Evolutionary conservation across 306 rosid species (phyloP), one percentile per base, ranked within the genome.

Genomic region (cucumber (Cucumis sativus)): DNA sequence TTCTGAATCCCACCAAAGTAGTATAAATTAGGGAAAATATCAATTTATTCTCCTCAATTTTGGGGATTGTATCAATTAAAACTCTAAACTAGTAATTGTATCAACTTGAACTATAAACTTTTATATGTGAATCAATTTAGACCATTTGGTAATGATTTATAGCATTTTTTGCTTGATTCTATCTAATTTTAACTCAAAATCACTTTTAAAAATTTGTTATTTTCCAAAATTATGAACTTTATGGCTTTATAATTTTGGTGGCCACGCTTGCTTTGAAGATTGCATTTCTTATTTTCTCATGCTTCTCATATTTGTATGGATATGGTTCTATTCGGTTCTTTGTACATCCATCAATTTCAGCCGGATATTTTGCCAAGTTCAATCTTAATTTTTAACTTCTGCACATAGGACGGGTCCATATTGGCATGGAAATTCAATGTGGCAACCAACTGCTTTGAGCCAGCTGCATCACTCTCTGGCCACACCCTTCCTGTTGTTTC

Each of bases 401-500:
- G 61, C 66, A 18, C 84, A 76, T 88, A 95, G 98, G 97, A 92
- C 71, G 97, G 97, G 49, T 89, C 98, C 66, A 95, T 95, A 83
- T 86, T 95, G 80, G 88, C 80, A 35, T 95, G 98, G 98, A 90
- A 85, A 79, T 95, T 95, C 82, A 92, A 95, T 87, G 89, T 78
- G 9, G 96, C 16, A 33, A n/a, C 90, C 74, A 92, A 88, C 80
- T 64, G 82, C 81, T 92, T 95, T 37, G 97, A 95, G 84, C 98
- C 98, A 59, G 97, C 85, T 79, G 89, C 97, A 75, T 88, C 97
- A 25, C 97, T 92, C 71, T 88, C 17, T 43, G 96, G 93, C 49
- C 98, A 95, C 80, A 72, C 93, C 4, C 92, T 84, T 54, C 85
- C 90, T 35, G 98, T 95, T 80, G 92, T 95, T 83, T 92, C 98